Evolutionary conservation across 768 basidiomycete species (phyloP).

Genomic region (Lactifluus piperatus): DNA sequence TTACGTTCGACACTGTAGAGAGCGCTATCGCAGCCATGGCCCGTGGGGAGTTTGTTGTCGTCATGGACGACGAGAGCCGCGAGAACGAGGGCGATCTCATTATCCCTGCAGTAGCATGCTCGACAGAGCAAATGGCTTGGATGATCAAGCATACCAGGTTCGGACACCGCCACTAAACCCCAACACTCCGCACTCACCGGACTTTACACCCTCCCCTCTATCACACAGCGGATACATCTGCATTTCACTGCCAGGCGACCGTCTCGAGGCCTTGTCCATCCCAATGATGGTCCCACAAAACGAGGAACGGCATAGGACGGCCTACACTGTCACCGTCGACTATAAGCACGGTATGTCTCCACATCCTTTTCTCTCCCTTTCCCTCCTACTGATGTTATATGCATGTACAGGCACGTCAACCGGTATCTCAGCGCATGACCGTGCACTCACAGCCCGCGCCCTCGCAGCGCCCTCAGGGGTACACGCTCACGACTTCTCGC

Average conservation of each 20-base stretch:
- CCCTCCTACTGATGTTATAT: neutral
- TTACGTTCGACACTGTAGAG: constrained; percentile 73
- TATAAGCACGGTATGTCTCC: constrained; percentile 65
- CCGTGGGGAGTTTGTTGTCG: constrained; percentile 85
- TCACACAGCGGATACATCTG: constrained; percentile 83
- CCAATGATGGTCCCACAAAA: constrained; percentile 94
- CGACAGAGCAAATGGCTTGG: constrained; percentile 98
- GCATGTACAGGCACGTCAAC: constrained; percentile 68
- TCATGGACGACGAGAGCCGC: constrained; percentile 92
- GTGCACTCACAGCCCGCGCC: constrained; percentile 77
- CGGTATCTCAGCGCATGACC: constrained; percentile 95
- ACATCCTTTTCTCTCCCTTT: neutral
- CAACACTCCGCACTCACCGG: constrained; percentile 9
- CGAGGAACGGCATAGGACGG: constrained; percentile 85
- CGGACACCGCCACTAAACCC: constrained; percentile 20
- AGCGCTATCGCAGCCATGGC: constrained; percentile 70
- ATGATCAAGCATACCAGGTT: constrained; percentile 95
- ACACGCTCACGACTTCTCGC: constrained; percentile 63
- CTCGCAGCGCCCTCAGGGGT: constrained; percentile 54
- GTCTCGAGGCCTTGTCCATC: constrained; percentile 69
- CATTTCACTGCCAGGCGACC: constrained; percentile 66
- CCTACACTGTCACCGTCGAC: constrained; percentile 94
- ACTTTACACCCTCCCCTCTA: neutral
- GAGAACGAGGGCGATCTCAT: constrained; percentile 99
- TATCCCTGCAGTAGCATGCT: constrained; percentile 73